A percentile compares a stretch with the other conserved stretches of the same genome.
phyloP scores from a whole-genome alignment of 345 rosid genomes.

The Triadica sebifera region DNA sequence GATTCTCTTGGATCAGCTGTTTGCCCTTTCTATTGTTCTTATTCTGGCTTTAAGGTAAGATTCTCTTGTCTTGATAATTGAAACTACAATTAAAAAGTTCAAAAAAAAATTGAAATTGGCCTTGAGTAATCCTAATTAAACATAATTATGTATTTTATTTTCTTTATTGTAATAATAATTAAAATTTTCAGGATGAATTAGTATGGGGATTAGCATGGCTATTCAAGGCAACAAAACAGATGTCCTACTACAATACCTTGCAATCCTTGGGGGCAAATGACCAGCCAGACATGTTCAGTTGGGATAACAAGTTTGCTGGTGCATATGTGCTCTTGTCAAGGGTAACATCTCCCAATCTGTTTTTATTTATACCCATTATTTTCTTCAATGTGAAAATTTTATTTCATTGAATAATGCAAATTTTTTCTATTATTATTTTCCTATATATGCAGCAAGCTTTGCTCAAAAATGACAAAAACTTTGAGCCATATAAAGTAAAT shows the following conservation, averaged over 20 bases:
- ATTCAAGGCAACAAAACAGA: conserved; percentile 39
- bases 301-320: conserved; percentile 92
- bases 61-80: no score
- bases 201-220: conserved; percentile 32
- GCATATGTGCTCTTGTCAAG: conserved; percentile 73
- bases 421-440: no score
- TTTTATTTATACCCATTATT: neutral
- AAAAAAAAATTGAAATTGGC: no score
- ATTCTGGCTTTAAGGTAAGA: no score
- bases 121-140: no score
- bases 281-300: conserved; percentile 77
- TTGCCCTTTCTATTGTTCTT: no score
- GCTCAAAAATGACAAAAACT: conserved; percentile 53
- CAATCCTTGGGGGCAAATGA: conserved; percentile 71
- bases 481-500: conserved; percentile 53
- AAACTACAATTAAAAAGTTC: no score
- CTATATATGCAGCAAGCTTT: conserved; percentile 50
- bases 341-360: conserved; percentile 27
- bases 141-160: no score
- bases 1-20: no score
- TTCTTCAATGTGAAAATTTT: no score
- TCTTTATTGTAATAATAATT: no score
- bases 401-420: no score
- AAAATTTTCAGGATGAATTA: conserved; percentile 22
- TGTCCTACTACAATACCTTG: conserved; percentile 53